Evolutionary conservation across 805 yeast species (phyloP), one percentile per base, ranked within the genome.

Genomic region (Cyberlindnera sargentensis): DNA sequence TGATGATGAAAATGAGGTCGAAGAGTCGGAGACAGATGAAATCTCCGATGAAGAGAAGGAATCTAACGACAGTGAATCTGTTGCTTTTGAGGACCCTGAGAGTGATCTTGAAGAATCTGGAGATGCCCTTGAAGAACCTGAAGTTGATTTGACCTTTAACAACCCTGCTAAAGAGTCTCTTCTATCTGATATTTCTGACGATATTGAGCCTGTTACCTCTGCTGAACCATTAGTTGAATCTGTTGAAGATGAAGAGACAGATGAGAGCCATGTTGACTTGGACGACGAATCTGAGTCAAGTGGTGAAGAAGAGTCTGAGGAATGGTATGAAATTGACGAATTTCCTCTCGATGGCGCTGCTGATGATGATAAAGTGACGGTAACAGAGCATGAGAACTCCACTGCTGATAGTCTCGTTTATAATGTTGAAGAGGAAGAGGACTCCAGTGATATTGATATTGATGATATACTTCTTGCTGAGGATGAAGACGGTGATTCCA

Each of bases 181-280:
- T 15, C 20, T 15, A 15, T 15, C 20, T 15, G 20, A 15, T 15
- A 15, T 15, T 15, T 15, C 20, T 15, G 20, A 34, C n/a, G 28
- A 20, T 9, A 24, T 24, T 28, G 34, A 34, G 23, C 4, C 32
- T 29, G 31, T 24, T 5, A 29, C 31, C 9, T 33, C 34, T 8
- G 42, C 37, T 15, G 39, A 40, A 32, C 43, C 6, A 7, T 10
- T 36, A n/a, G 46, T 5, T 35, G 42, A 30, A 34, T 8, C 9
- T 36, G 23, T 27, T 8, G 38, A 36, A 6, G 31, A 36, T 25
- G 38, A 25, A 10, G 38, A 27, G 6, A 15, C 6, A 26, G 20
- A 8, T 6, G 31, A 15, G 20, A n/a, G 9, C 8, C 25, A 34
- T 6, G 36, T 34, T 15, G 36, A 34, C 8, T 34, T 25, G 11